Evolutionary conservation across 495 filamentous ascomycete species (phyloP).

Genomic region (Daldinia caldariorum): DNA sequence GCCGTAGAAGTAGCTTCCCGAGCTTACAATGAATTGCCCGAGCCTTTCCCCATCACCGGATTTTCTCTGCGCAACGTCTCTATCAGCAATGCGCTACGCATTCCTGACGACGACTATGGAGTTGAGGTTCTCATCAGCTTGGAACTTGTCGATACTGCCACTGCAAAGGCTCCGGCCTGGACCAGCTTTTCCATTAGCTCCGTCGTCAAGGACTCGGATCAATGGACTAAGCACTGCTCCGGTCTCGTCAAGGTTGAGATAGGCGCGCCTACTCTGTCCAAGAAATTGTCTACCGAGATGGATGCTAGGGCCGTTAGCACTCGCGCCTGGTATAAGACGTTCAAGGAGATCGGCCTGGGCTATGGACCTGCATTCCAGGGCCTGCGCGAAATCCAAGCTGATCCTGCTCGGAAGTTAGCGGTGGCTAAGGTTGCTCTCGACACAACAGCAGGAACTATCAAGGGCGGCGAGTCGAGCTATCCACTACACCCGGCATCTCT

Average conservation of each 20-base stretch:
- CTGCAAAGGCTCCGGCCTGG: slow-evolving; percentile 8
- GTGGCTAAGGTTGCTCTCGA: slow-evolving; percentile 41
- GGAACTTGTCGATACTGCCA: slow-evolving; percentile 11
- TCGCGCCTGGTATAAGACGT: slow-evolving; percentile 34
- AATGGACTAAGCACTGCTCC: slow-evolving; percentile 41
- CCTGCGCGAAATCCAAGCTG: slow-evolving; percentile 25
- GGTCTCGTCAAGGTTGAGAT: slow-evolving; percentile 42
- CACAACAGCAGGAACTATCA: slow-evolving; percentile 39
- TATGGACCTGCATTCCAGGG: slow-evolving; percentile 43
- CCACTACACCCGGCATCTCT: slow-evolving; percentile 54
- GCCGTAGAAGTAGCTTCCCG: slow-evolving; percentile 57
- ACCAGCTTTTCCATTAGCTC: slow-evolving; percentile 37
- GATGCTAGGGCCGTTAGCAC: slow-evolving; percentile 13
- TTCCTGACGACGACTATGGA: slow-evolving; percentile 51
- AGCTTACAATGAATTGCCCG: slow-evolving; percentile 5
- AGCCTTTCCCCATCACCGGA: slow-evolving; percentile 38
- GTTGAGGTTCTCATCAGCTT: slow-evolving; percentile 26
- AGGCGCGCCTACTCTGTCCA: slow-evolving; percentile 40
- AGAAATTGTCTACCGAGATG: slow-evolving; percentile 22
- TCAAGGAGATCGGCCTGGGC: slow-evolving; percentile 36
- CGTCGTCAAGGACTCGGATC: neutral
- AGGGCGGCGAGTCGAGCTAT: slow-evolving; percentile 44
- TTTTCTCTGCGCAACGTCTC: slow-evolving; percentile 42
- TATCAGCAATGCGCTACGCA: slow-evolving; percentile 44
- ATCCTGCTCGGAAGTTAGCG: slow-evolving; percentile 9